Evolutionary conservation across 805 yeast species (phyloP).

Genomic region (Candida pseudofarinosa): DNA sequence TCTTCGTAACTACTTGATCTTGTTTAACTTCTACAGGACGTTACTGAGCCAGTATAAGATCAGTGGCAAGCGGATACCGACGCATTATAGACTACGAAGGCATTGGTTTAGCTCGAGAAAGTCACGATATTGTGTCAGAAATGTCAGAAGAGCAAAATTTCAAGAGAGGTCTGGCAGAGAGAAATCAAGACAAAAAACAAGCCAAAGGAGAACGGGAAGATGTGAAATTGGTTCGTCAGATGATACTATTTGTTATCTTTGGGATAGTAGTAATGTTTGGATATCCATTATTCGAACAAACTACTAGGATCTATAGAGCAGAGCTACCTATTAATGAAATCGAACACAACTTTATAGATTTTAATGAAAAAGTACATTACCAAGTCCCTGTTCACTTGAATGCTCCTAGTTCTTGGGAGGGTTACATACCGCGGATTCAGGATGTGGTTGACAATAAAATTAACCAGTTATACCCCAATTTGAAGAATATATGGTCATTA

Average conservation of each 20-base stretch:
- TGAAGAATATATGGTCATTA: slow-evolving; percentile 28
- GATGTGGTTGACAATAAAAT: slow-evolving; percentile 26
- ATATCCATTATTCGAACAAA: slow-evolving; percentile 57
- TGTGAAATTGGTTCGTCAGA: slow-evolving; percentile 3
- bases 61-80: too few species aligned
- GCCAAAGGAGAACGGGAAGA: background rate
- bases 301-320: slow-evolving; percentile 64
- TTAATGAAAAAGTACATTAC: slow-evolving; percentile 22
- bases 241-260: slow-evolving; percentile 2
- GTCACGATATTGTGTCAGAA: background rate
- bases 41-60: too few species aligned
- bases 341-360: slow-evolving; percentile 21
- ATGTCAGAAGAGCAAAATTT: background rate
- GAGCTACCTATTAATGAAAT: slow-evolving; percentile 49
- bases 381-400: slow-evolving; percentile 44
- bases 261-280: slow-evolving; percentile 25
- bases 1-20: too few species aligned
- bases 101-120: background rate
- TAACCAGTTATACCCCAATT: slow-evolving; percentile 14
- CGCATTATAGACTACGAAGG: too few species aligned
- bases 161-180: slow-evolving; percentile 1
- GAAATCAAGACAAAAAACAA: background rate
- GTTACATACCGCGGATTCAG: slow-evolving; percentile 34
- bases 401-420: slow-evolving; percentile 24
- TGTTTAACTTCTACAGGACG: too few species aligned